These are phyloP conservation scores for Chlorokybus atmophyticus DNA, from an alignment of 139 green algal genomes.

Conservation along the genomic window DNA sequence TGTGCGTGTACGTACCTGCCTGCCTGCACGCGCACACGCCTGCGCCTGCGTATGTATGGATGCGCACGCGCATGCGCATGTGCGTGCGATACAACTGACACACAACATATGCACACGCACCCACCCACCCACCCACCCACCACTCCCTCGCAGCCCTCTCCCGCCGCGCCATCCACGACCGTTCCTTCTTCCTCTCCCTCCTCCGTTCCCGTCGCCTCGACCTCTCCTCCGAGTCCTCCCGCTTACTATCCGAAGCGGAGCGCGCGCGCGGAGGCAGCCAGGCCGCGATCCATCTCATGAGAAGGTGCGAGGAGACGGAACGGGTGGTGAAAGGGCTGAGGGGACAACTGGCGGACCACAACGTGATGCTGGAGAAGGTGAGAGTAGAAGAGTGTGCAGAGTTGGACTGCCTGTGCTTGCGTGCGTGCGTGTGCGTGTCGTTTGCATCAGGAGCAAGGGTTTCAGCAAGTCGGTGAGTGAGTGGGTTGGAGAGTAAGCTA, in stretches of 20 bases:
- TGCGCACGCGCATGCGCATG: neutral
- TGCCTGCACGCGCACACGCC: no score
- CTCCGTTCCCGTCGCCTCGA: slow-evolving; percentile 51
- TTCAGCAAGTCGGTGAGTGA: neutral
- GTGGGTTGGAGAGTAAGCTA: neutral
- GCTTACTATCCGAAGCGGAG: neutral
- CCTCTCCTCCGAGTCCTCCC: slow-evolving; percentile 21
- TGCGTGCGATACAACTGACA: neutral
- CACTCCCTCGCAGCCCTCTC: neutral
- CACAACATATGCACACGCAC: neutral
- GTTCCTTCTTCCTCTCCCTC: slow-evolving; percentile 50
- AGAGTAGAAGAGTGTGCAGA: no score
- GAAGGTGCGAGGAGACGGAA: slow-evolving; percentile 16
- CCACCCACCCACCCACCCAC: neutral
- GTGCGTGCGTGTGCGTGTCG: neutral
- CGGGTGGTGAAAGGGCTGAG: slow-evolving; percentile 50
- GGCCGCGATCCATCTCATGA: slow-evolving; percentile 5
- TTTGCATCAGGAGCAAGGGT: neutral
- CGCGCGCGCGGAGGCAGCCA: neutral
- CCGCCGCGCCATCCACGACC: slow-evolving; percentile 47
- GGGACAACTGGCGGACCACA: slow-evolving; percentile 53
- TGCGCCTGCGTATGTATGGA: neutral
- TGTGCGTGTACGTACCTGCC: no score
- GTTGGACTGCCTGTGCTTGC: no score
- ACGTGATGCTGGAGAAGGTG: slow-evolving; percentile 59